Percentiles rank a stretch among this genome's conserved stretches.
Evolutionary conservation across 2,329 filamentous ascomycete genomes (phyloP).

Genomic region (Alternaria sp.): DNA sequence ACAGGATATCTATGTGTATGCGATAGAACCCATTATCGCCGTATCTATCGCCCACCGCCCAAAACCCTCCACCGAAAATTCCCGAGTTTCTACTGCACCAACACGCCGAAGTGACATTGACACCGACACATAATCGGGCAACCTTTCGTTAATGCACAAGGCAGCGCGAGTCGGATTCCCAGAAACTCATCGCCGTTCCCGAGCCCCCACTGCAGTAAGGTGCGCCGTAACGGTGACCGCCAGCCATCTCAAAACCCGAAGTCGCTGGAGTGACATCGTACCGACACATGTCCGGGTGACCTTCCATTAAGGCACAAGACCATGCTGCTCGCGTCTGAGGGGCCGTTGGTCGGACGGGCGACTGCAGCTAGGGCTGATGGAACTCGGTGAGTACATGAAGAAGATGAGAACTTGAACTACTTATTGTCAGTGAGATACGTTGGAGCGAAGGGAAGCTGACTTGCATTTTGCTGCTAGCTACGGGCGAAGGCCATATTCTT

Average conservation of each 20-base stretch:
- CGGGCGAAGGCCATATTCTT: neutral
- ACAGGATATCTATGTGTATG: neutral
- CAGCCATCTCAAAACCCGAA: constrained; percentile 4
- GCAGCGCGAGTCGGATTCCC: constrained; percentile 16
- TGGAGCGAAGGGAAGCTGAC: neutral
- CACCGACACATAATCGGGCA: constrained; percentile 8
- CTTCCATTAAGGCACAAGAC: constrained; percentile 16
- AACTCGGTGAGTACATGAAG: constrained; percentile 11
- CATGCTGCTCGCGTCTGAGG: constrained; percentile 16
- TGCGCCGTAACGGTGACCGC: constrained; percentile 2
- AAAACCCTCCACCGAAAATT: constrained; percentile 3
- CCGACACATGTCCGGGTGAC: constrained; percentile 10
- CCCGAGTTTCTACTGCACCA: constrained; percentile 22
- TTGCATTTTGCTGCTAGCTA: constrained; percentile 4
- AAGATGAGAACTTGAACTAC: constrained; percentile 1
- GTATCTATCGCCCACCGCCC: neutral
- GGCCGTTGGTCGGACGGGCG: constrained; percentile 4
- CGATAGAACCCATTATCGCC: neutral
- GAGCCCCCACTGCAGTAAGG: constrained; percentile 12
- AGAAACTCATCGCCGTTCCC: constrained; percentile 18
- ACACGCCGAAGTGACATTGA: constrained; percentile 18
- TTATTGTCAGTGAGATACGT: neutral
- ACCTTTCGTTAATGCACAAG: constrained; percentile 18
- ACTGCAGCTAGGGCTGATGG: constrained; percentile 17
- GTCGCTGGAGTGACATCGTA: constrained; percentile 18